phyloP scores from a whole-genome alignment of 495 filamentous ascomycete genomes.

The Pyronema omphalodes region DNA sequence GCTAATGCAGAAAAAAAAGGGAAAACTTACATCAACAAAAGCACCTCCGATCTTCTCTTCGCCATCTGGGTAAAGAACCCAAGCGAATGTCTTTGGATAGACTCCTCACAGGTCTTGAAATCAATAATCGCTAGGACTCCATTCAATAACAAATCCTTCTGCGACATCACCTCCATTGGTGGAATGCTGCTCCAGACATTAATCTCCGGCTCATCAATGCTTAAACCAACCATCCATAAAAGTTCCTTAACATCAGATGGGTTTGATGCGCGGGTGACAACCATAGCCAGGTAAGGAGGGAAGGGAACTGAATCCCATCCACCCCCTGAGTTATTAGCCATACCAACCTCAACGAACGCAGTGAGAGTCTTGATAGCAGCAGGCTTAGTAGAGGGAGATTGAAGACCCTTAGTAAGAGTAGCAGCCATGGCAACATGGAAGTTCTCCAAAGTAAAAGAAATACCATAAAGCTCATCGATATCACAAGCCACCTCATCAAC shows the following conservation, averaged over 20 bases:
- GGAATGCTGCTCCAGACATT: slow-evolving; percentile 7
- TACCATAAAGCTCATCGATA: slow-evolving; percentile 42
- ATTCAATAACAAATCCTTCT: slow-evolving; percentile 16
- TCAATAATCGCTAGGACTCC: slow-evolving; percentile 20
- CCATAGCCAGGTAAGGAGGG: slow-evolving; percentile 22
- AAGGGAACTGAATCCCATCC: slow-evolving; percentile 18
- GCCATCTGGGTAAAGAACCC: slow-evolving; percentile 14
- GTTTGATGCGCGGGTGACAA: slow-evolving; percentile 20
- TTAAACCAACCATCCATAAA: slow-evolving; percentile 18
- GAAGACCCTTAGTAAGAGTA: slow-evolving; percentile 40
- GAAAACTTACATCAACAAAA: slow-evolving; percentile 10
- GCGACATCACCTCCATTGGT: slow-evolving; percentile 16
- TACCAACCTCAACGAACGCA: slow-evolving; percentile 41
- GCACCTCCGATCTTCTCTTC: slow-evolving; percentile 16
- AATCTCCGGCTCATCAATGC: not conserved
- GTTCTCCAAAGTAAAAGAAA: slow-evolving; percentile 41
- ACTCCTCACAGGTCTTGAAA: slow-evolving; percentile 20
- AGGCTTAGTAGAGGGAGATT: slow-evolving; percentile 37
- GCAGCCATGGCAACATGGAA: slow-evolving; percentile 46
- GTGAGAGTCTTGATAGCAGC: slow-evolving; percentile 37
- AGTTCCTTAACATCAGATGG: slow-evolving; percentile 18
- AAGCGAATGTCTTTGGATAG: slow-evolving; percentile 17
- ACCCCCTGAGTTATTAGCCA: slow-evolving; percentile 18
- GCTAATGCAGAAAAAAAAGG: not conserved
- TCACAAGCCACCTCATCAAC: slow-evolving; percentile 39